Evolutionary conservation across 257 asterid species (phyloP).

Genomic region (Rubia yunnanensis): DNA sequence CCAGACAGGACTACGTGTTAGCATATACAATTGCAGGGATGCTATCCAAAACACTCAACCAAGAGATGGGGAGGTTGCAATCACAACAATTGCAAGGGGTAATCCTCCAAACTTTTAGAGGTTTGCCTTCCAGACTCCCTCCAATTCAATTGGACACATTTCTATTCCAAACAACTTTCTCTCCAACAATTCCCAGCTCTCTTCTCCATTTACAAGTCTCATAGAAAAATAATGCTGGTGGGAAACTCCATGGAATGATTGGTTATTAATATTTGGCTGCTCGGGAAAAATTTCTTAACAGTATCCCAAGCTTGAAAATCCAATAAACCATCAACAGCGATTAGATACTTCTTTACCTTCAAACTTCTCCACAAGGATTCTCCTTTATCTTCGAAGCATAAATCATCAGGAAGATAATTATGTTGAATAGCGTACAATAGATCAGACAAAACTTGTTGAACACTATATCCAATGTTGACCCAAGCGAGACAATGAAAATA

Average conservation of each 20-base stretch:
- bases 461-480: neutral
- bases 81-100: neutral
- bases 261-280: neutral
- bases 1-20: slow-evolving; percentile 12
- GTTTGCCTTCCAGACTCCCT: neutral
- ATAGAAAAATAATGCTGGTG: neutral
- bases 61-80: neutral
- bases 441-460: neutral
- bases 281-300: neutral
- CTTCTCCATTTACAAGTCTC: neutral
- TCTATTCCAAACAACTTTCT: slow-evolving; percentile 2
- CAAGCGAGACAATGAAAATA: neutral
- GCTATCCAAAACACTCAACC: neutral
- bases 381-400: neutral
- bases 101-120: slow-evolving; percentile 1
- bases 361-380: neutral
- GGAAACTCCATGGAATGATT: neutral
- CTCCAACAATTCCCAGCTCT: slow-evolving; percentile 5
- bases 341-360: neutral
- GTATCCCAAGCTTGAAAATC: neutral
- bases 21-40: neutral
- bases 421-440: neutral
- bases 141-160: slow-evolving; percentile 3
- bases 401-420: neutral
- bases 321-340: slow-evolving; percentile 3